phyloP scores from a whole-genome alignment of 495 filamentous ascomycete species.

The Aspergillus cavernicola region DNA sequence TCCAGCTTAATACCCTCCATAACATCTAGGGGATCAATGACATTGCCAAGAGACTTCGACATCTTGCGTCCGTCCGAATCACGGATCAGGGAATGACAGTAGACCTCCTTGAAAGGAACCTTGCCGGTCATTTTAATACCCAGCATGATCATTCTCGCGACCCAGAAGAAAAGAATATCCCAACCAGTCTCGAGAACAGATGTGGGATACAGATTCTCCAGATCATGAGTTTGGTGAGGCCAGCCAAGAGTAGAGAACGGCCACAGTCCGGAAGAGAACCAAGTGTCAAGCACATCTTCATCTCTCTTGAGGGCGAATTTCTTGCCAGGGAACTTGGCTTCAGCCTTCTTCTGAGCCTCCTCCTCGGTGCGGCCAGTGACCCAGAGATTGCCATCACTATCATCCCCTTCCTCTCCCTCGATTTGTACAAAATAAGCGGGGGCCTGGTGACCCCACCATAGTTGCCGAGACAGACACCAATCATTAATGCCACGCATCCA shows the following conservation, averaged over 20 bases:
- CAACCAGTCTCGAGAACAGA: slow-evolving; percentile 75
- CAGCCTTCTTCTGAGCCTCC: slow-evolving; percentile 61
- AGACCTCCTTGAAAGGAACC: slow-evolving; percentile 74
- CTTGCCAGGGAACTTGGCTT: slow-evolving; percentile 63
- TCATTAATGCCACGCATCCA: slow-evolving; percentile 75
- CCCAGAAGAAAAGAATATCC: slow-evolving; percentile 89
- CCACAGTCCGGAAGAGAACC: slow-evolving; percentile 81
- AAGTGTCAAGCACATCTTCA: slow-evolving; percentile 75
- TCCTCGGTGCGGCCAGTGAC: slow-evolving; percentile 63
- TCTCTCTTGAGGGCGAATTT: slow-evolving; percentile 65
- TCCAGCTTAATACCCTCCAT: slow-evolving; percentile 70
- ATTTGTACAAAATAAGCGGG: slow-evolving; percentile 71
- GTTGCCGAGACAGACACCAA: slow-evolving; percentile 78
- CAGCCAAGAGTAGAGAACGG: slow-evolving; percentile 80
- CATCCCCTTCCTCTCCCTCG: slow-evolving; percentile 55
- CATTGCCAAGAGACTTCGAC: slow-evolving; percentile 81
- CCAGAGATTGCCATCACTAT: slow-evolving; percentile 59
- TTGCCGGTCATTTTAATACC: slow-evolving; percentile 71
- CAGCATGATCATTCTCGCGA: slow-evolving; percentile 80
- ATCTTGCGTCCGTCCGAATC: slow-evolving; percentile 80
- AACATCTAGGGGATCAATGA: slow-evolving; percentile 78
- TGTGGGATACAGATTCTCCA: slow-evolving; percentile 70
- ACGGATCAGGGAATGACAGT: slow-evolving; percentile 72
- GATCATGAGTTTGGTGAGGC: slow-evolving; percentile 64
- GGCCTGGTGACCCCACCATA: slow-evolving; percentile 83